Evolutionary conservation across 257 asterid species (phyloP), one percentile per base, ranked within the genome.

Genomic region (Pogostemon cablin): DNA sequence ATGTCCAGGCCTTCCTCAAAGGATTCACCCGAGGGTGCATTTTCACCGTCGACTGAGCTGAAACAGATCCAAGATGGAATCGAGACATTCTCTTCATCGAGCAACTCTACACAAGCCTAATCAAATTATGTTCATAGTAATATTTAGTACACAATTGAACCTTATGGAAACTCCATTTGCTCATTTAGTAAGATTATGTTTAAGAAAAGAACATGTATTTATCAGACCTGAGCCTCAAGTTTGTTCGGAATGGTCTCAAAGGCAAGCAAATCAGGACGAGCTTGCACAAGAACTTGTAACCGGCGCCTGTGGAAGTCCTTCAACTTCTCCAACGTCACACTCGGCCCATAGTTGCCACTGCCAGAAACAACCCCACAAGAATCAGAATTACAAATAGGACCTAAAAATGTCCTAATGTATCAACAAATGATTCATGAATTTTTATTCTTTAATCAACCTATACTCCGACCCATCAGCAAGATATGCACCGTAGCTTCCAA

Each of bases 401-500:
- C 10, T 65, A 15, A 2, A 4, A 47, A 32, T 40, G 38, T 40
- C 11, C 7, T 12, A 61, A 40, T 3, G 40, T 4, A 7, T 7
- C 7, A 39, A 35, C 34, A 39, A 65, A 48, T 7, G 20, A 17
- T 56, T 4, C 3, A 15, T 9, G 39, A 7, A 10, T 15, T 15
- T 15, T 15, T 15, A 15, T 15, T 41, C 2, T 6, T 56, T 43
- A 5, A 46, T 48, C 6, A 48, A 88, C 96, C 90, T 85, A 87
- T 88, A 91, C 66, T 91, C 96, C n/a, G 97, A 91, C n/a, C 97
- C 97, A 84, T 91, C 92, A 0, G 96, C 92, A 71, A 91, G 95
- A 78, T 84, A 91, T 7, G 96, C 96, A 63, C 97, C 97, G 61
- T 87, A 91, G 83, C 97, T 88, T 75, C 97, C 97, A 62, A 91